Conservation (phyloP, 768 basidiomycete genomes). For the Mycena indigotica region DNA sequence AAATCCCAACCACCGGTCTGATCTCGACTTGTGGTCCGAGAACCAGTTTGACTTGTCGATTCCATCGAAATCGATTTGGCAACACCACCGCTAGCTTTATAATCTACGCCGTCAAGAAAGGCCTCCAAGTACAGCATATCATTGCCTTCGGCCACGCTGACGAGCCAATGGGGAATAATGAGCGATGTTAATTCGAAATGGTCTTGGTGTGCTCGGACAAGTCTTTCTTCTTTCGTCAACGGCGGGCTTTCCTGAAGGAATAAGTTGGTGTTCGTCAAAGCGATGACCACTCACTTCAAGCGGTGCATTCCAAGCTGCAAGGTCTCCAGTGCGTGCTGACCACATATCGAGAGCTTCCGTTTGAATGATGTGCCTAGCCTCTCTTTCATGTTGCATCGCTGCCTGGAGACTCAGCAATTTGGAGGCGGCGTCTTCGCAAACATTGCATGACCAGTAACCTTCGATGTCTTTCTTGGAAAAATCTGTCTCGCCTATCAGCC, state of each 20-base stretch:
- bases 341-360: constrained; percentile 12
- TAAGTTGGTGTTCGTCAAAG: too few relatives aligned
- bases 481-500: constrained; percentile 18
- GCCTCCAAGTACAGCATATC: constrained; percentile 45
- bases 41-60: neutral
- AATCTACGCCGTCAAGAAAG: constrained; percentile 46
- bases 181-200: neutral
- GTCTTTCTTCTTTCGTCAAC: neutral
- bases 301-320: constrained; percentile 28
- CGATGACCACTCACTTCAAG: constrained; percentile 14
- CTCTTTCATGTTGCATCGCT: constrained; percentile 30
- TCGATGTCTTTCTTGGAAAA: constrained; percentile 27
- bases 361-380: constrained; percentile 24
- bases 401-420: constrained; percentile 43
- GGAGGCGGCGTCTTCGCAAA: constrained; percentile 46
- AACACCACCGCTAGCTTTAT: constrained; percentile 27
- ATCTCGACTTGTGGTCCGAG: neutral
- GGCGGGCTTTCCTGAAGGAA: neutral
- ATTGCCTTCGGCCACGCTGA: constrained; percentile 41
- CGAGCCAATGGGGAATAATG: neutral
- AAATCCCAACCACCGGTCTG: constrained; percentile 35
- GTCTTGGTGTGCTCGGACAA: constrained; percentile 1
- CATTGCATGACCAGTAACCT: constrained; percentile 41
- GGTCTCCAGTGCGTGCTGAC: constrained; percentile 20
- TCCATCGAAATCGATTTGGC: neutral